Evolutionary conservation across 1,284 basidiomycete genomes (phyloP).

Genomic region (Exsudoporus floridanus): DNA sequence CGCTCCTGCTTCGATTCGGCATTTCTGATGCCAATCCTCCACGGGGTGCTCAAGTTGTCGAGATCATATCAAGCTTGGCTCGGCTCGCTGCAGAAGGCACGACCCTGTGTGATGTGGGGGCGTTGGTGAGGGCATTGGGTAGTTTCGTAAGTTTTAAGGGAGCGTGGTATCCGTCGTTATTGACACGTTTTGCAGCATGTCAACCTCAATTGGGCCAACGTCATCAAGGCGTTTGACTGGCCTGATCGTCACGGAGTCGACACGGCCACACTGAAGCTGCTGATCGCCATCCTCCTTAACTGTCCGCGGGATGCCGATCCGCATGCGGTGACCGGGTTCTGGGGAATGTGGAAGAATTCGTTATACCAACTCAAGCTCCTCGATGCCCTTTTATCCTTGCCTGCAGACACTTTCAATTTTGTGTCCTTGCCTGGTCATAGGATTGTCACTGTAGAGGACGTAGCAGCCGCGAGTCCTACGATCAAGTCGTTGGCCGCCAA

Average conservation of each 20-base stretch:
- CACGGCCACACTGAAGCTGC: constrained; percentile 76
- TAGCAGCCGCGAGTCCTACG: constrained; percentile 79
- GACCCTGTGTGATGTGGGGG: constrained; percentile 71
- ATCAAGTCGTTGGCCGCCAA: constrained; percentile 83
- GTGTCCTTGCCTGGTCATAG: constrained; percentile 78
- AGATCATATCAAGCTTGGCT: constrained; percentile 65
- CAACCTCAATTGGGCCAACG: constrained; percentile 73
- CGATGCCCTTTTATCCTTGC: constrained; percentile 83
- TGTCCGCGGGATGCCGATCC: constrained; percentile 67
- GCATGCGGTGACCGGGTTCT: constrained; percentile 79
- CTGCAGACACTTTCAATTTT: constrained; percentile 89
- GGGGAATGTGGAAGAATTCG: constrained; percentile 82
- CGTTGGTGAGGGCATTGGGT: constrained; percentile 67
- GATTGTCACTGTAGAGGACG: constrained; percentile 84
- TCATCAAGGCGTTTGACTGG: constrained; percentile 78
- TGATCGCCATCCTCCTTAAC: constrained; percentile 77
- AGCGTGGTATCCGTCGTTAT: constrained; percentile 8
- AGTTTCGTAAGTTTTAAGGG: constrained; percentile 55
- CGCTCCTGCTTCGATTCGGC: constrained; percentile 69
- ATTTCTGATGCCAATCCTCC: constrained; percentile 68
- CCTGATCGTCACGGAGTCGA: constrained; percentile 77
- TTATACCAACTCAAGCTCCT: constrained; percentile 86
- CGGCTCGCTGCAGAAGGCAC: constrained; percentile 70
- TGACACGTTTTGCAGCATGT: constrained; percentile 46
- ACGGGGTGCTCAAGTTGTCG: constrained; percentile 65